Conservation (phyloP, 257 asterid species). For the Penstemon newberryi region DNA sequence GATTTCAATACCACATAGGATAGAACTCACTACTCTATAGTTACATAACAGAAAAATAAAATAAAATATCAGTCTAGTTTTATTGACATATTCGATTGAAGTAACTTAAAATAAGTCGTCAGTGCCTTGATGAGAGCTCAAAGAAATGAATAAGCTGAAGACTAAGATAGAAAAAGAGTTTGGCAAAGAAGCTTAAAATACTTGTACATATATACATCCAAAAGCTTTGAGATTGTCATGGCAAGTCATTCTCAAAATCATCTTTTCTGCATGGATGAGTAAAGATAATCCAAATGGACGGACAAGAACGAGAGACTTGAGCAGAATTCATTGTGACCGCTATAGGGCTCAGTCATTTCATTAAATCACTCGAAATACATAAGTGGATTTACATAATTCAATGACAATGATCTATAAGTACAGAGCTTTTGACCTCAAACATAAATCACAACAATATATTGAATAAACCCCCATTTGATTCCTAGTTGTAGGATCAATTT, state of each 20-base stretch:
- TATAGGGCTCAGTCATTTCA: neutral
- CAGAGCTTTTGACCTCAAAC: neutral
- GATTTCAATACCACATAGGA: neutral
- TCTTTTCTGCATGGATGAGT: neutral
- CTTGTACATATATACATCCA: neutral
- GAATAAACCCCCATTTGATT: neutral
- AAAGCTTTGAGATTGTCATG: neutral
- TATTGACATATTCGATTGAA: neutral
- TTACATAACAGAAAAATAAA: too few species aligned
- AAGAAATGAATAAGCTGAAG: neutral
- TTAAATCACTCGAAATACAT: neutral
- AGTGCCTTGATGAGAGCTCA: neutral
- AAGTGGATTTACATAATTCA: constrained; percentile 1
- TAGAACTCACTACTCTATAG: neutral
- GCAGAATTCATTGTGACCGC: neutral
- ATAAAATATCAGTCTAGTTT: neutral
- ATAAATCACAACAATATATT: neutral
- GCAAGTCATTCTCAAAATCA: neutral
- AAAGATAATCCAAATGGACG: neutral
- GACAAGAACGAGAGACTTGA: neutral
- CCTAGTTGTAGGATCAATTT: neutral
- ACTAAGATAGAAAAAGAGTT: neutral
- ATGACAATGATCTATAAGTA: neutral
- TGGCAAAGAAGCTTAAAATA: neutral
- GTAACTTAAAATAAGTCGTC: too few species aligned